These are phyloP conservation scores for Cryptococcus maquisensis DNA, from an alignment of 1,284 basidiomycete species.

Conservation along the genomic window DNA sequence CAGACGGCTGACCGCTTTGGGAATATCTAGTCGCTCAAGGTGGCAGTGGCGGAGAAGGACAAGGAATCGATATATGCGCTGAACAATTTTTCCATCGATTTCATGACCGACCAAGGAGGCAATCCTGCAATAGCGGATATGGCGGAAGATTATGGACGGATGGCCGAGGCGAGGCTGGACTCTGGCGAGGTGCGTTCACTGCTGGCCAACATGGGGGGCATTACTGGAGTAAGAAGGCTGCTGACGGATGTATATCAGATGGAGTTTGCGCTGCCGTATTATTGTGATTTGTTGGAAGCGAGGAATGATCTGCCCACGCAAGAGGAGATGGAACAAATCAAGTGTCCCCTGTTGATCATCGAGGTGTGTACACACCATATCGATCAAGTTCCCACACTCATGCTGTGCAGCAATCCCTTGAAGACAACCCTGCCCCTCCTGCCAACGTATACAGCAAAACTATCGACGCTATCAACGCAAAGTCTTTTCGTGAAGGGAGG, in stretches of 20 bases:
- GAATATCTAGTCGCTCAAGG: constrained; percentile 14
- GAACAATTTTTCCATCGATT: constrained; percentile 20
- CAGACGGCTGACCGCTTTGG: too few relatives aligned
- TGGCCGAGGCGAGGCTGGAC: constrained; percentile 10
- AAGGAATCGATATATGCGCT: constrained; percentile 20
- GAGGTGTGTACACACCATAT: constrained; percentile 4
- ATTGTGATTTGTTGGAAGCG: neutral
- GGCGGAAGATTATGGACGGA: constrained; percentile 16
- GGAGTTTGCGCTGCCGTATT: constrained; percentile 12
- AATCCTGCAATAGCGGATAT: constrained; percentile 18
- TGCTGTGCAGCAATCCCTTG: too few relatives aligned
- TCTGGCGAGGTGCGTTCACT: constrained; percentile 7
- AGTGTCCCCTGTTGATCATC: constrained; percentile 13
- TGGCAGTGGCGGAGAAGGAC: constrained; percentile 11
- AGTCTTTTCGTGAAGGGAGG: neutral
- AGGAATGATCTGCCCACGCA: neutral
- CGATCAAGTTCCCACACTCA: too few relatives aligned
- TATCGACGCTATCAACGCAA: neutral
- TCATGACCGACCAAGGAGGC: constrained; percentile 5
- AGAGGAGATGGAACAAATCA: constrained; percentile 1
- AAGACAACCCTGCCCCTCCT: neutral
- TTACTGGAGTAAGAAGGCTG: too few relatives aligned
- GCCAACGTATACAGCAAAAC: neutral
- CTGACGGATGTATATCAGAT: neutral
- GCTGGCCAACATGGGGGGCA: neutral